phyloP scores from a whole-genome alignment of 2,329 filamentous ascomycete species.

The Cadophora luteo-olivacea region DNA sequence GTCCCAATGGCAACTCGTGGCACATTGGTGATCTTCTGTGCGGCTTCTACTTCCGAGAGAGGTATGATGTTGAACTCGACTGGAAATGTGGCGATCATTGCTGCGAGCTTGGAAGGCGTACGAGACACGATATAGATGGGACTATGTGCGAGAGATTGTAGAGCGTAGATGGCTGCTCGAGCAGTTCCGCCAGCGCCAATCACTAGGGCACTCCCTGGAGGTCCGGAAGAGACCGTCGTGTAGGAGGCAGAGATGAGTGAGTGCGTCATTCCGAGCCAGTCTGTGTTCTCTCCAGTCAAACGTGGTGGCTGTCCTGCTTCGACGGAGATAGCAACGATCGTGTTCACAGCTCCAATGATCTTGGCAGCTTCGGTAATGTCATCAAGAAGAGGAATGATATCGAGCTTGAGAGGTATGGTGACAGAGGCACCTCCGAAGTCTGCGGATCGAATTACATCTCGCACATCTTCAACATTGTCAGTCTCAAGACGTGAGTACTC shows the following conservation, averaged over 20 bases:
- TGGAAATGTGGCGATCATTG: slow-evolving; percentile 76
- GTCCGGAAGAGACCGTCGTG: slow-evolving; percentile 35
- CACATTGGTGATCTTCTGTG: slow-evolving; percentile 55
- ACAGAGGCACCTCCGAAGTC: slow-evolving; percentile 93
- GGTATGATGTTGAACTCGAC: slow-evolving; percentile 71
- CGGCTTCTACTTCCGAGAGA: slow-evolving; percentile 60
- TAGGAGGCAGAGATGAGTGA: slow-evolving; percentile 58
- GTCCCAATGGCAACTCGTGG: slow-evolving; percentile 84
- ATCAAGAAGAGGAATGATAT: slow-evolving; percentile 83
- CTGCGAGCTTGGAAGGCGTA: slow-evolving; percentile 69
- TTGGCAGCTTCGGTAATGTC: slow-evolving; percentile 79
- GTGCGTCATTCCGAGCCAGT: slow-evolving; percentile 91
- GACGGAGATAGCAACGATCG: slow-evolving; percentile 70
- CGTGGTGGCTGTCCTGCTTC: slow-evolving; percentile 48
- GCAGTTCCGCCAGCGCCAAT: slow-evolving; percentile 93
- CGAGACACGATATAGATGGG: slow-evolving; percentile 90
- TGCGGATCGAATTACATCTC: slow-evolving; percentile 68
- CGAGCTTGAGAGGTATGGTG: slow-evolving; percentile 92
- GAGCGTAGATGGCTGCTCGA: slow-evolving; percentile 86
- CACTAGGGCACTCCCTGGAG: slow-evolving; percentile 70
- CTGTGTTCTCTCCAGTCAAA: slow-evolving; percentile 89
- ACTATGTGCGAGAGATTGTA: slow-evolving; percentile 81
- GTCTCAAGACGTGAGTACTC: slow-evolving; percentile 82
- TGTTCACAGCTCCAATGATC: slow-evolving; percentile 92
- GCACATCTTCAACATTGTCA: slow-evolving; percentile 64